Evolutionary conservation across 805 yeast genomes (phyloP), one percentile per base, ranked within the genome.

Genomic region (Yarrowia deformans): DNA sequence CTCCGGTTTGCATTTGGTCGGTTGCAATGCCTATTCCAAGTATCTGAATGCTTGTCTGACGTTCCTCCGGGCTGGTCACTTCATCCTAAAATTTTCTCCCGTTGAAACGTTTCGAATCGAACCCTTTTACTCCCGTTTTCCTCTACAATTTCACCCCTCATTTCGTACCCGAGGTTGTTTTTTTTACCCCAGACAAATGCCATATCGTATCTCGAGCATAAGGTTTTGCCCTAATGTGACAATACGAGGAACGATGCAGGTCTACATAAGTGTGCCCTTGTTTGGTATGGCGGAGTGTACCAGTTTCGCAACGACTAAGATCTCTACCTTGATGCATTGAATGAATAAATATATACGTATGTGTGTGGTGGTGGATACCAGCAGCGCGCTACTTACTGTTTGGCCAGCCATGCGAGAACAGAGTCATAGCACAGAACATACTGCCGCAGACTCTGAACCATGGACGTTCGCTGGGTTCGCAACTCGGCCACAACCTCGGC

Each of bases 401-500:
- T 45, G 52, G 34, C 70, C 42, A 69, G 67, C 74, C 81, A 70
- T 8, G 73, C 71, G 54, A 79, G 70, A 8, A 85, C 75, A 13
- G 86, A 81, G 71, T 91, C 95, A 77, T 91, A 91, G 76, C 94
- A 88, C 71, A 88, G 83, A 29, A 89, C 81, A 73, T 84, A 90
- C 77, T 91, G 97, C 70, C 89, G 87, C 70, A 90, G 82, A 74
- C 87, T 89, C 76, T 91, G 97, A 14, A 91, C 97, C 95, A 91
- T 91, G 6, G 93, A 87, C 34, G 91, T 82, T 72, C 97, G 79
- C 77, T 90, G 95, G 71, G 85, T 84, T 72, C 97, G 82, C 74
- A 91, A 86, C 66, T 82, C 84, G 72, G 88, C 86, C 13, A 91
- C 88, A 3, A 87, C 84, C 72, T 87, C 83, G 73, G 84, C 87